Percentiles rank a stretch among this genome's conserved stretches.
Evolutionary conservation across 768 basidiomycete genomes (phyloP).

Genomic region (Panellus pusillus): DNA sequence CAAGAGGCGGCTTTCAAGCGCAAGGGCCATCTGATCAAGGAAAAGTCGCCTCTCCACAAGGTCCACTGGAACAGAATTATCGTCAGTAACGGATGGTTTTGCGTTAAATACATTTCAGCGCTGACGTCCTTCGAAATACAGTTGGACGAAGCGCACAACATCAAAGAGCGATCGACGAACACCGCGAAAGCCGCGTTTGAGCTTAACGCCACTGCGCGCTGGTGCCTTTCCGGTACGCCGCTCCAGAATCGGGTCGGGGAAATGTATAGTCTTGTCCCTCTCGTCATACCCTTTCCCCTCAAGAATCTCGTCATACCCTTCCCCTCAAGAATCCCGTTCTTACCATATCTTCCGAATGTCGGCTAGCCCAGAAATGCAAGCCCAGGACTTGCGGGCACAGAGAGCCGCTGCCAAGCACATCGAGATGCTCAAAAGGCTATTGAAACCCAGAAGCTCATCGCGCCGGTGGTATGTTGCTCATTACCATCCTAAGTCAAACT

Average conservation of each 20-base stretch:
- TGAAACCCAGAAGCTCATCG: too few species aligned
- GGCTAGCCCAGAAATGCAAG: too few species aligned
- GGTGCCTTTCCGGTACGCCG: conserved; percentile 97
- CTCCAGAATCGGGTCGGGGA: conserved; percentile 99
- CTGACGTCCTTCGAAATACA: conserved; percentile 24
- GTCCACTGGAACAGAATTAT: conserved; percentile 84
- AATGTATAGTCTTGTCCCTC: conserved; percentile 93
- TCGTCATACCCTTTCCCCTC: too few species aligned
- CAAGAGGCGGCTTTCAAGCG: conserved; percentile 92
- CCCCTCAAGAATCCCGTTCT: too few species aligned
- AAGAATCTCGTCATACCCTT: too few species aligned
- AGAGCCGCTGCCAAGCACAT: too few species aligned
- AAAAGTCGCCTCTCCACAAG: conserved; percentile 81
- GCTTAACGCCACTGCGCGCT: conserved; percentile 73
- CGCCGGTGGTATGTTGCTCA: too few species aligned
- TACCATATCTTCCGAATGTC: too few species aligned
- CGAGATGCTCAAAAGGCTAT: too few species aligned
- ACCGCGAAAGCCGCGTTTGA: conserved; percentile 98
- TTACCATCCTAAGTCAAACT: too few species aligned
- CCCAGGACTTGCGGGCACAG: too few species aligned
- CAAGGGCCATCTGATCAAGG: conserved; percentile 80
- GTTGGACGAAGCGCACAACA: conserved; percentile 97
- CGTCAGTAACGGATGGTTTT: conserved; percentile 38
- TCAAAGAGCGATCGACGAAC: conserved; percentile 93
- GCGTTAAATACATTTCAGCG: too few species aligned